Base-by-base conservation (phyloP, 768 basidiomycete genomes). In the Termitomyces sp. region DNA sequence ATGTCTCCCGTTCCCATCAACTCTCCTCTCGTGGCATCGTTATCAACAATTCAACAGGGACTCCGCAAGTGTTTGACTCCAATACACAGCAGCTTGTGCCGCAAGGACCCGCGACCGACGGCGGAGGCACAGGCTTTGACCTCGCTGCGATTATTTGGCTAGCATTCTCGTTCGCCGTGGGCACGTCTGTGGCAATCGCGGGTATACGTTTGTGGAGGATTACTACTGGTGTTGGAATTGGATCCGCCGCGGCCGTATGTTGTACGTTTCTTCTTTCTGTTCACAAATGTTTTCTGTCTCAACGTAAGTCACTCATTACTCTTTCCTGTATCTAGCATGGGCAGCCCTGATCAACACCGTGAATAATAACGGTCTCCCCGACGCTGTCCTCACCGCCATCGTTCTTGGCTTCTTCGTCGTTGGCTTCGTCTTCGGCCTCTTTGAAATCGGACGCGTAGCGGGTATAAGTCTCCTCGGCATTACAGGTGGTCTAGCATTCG, bases 71-170 rank as follows among this genome's bases (percentile, higher is more conserved):
- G 18, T 73, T 81, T 61, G 74, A 83, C 60, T 69, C 81, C 6
- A 31, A 46, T 26, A 80, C 82, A 0, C 68, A 70, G n/a, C 62
- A 71, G 49, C 57, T 67, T 26, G 74, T 86, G 9, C 70, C 77
- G 5, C 87, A 88, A 67, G 81, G 80, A 0, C 56, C 72, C 5
- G 86, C 80, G 3, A 74, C 83, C 2, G 87, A 88, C 63, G 87
- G 85, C 8, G 73, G 79, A 31, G 86, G 87, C 6, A 53, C 49
- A 5, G 68, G 71, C 8, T 81, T 81, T 61, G 72, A 76, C 47
- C 56, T 71, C 2, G 68, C 82, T 24, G 82, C 85, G 1, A 46
- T 84, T 13, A 63, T 87, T 20, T 88, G 87, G 87, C 76, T 86
- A 9, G 71, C 63, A 8, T 85, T 83, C 59, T 76, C 74, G 27